phyloP scores from a whole-genome alignment of 371 early-diverging fungal species.

The Mucor circinelloides region DNA sequence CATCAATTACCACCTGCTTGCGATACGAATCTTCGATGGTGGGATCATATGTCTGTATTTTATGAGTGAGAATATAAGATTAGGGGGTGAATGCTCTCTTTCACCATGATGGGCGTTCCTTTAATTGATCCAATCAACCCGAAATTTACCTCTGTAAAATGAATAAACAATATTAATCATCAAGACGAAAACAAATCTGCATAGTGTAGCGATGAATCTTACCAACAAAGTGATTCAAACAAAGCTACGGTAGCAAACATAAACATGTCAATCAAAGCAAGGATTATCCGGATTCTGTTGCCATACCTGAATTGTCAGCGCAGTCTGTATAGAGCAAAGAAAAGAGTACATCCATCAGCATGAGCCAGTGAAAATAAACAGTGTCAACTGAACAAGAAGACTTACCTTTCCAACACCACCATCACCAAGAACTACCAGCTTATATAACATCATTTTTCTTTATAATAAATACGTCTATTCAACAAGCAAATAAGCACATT shows the following conservation, averaged over 20 bases:
- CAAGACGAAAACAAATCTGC: background rate
- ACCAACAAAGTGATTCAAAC: conserved; percentile 84
- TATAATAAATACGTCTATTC: background rate
- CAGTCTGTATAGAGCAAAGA: conserved; percentile 43
- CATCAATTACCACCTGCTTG: conserved; percentile 97
- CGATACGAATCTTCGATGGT: conserved; percentile 97
- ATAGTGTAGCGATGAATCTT: conserved; percentile 7
- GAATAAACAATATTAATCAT: background rate
- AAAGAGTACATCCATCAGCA: no score
- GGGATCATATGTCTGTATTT: conserved; percentile 87
- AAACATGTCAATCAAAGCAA: background rate
- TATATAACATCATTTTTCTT: conserved; percentile 38
- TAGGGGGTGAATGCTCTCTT: background rate
- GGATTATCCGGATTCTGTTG: background rate
- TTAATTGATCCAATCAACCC: background rate
- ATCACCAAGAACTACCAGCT: conserved; percentile 40
- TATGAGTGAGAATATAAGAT: background rate
- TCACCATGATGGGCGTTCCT: background rate
- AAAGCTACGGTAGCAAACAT: conserved; percentile 55
- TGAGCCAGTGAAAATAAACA: background rate
- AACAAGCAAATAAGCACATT: background rate
- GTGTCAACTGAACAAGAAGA: background rate
- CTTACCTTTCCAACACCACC: conserved; percentile 52
- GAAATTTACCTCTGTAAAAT: conserved; percentile 14
- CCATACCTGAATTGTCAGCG: conserved; percentile 69